Base-by-base conservation (phyloP, 768 basidiomycete species). In the Leucogyrophana mollusca region DNA sequence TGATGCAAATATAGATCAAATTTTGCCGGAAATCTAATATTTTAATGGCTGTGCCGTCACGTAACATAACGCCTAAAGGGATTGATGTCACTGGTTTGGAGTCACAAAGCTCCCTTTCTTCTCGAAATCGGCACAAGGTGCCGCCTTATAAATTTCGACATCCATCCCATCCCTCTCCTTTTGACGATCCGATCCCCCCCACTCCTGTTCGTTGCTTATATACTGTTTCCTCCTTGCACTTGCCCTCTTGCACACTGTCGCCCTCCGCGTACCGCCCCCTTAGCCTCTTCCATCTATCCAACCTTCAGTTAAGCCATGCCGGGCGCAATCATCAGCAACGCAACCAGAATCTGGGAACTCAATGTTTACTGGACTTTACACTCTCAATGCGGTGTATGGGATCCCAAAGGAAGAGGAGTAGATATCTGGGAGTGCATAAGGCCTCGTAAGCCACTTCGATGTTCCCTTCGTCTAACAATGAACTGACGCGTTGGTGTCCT, bases 401-500 rank as follows among this genome's bases (percentile, higher is more conserved):
- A 87, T 64, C 66, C 77, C 18, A 77, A 74, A 63, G 73, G 78
- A 43, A 77, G 79, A 33, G 79, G 82, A 21, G 86, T 88, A 34
- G 83, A 86, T 46, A 76, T 88, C 45, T 88, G 85, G 85, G 85
- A 88, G 56, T 88, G 86, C 59, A 69, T 87, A 44, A 66, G 72
- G 63, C 76, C 79, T 55, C 86, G 86, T 87, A 65, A 66, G 83
- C 76, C 40, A 39, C 42, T 30, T 51, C 42, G 21, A 32, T 46
- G 24, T 45, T 34, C n/a, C 16, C 38, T 16, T 33, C n/a, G 30
- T 16, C 18, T 9, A 37, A 42, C 25, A 34, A 18, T 17, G 32
- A 34, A 14, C 40, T 36, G 10, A 50, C 56, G 45, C 41, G 18
- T 43, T 47, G 38, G 8, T 36, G 41, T 50, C 40, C 44, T 40